Conservation (phyloP, 176 grass and related monocot species). For the Triticum urartu region DNA sequence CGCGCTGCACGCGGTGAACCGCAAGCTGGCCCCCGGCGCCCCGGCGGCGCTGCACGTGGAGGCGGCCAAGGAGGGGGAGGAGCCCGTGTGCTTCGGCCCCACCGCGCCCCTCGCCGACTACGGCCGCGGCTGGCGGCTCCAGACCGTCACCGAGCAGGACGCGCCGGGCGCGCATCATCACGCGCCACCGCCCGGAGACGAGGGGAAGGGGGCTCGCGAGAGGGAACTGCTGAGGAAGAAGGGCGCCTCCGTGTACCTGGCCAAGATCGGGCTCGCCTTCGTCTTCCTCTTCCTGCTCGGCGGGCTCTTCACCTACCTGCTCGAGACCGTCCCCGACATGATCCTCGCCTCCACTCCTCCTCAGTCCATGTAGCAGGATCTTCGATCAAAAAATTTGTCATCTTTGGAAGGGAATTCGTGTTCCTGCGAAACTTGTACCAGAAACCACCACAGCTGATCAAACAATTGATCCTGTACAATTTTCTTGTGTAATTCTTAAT, state of each 20-base stretch:
- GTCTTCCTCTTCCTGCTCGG: constrained; percentile 74
- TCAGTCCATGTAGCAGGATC: constrained; percentile 5
- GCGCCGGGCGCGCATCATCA: neutral
- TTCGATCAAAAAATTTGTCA: too few relatives aligned
- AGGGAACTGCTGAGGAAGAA: neutral
- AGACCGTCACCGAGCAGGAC: constrained; percentile 63
- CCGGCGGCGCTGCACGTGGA: constrained; percentile 70
- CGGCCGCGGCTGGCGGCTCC: constrained; percentile 73
- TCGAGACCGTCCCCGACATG: constrained; percentile 65
- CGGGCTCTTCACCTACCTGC: constrained; percentile 60
- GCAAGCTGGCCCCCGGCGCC: constrained; percentile 51
- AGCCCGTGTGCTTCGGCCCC: constrained; percentile 78
- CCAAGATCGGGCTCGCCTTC: constrained; percentile 66
- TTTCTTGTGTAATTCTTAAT: neutral
- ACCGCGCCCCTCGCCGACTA: constrained; percentile 67
- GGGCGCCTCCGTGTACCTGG: constrained; percentile 39
- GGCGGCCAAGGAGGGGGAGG: constrained; percentile 74
- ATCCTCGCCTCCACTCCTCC: neutral
- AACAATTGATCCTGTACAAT: neutral
- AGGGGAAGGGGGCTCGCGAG: constrained; percentile 2
- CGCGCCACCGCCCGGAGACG: neutral
- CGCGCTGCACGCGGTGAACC: constrained; percentile 69
- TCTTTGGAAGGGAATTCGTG: neutral
- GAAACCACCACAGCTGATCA: neutral
- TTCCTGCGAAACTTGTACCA: neutral